A percentile compares a stretch with the other conserved stretches of the same genome.
Conservation (phyloP, 179 eudicot genomes). For the Actinidia chinensis region DNA sequence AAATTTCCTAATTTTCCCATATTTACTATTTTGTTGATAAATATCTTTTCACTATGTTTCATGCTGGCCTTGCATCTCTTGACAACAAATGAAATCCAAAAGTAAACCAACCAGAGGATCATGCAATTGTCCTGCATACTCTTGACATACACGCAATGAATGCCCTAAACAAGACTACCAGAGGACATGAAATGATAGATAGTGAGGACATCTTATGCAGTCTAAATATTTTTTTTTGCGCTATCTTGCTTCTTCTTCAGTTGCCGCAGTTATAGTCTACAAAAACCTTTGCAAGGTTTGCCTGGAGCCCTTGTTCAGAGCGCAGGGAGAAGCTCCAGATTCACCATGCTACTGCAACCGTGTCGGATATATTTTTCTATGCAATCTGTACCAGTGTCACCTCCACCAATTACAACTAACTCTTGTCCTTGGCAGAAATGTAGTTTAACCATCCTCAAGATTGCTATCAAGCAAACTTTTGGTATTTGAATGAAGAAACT, state of each 20-base stretch:
- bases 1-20: constrained; percentile 1
- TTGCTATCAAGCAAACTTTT: constrained; percentile 95
- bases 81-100: no score
- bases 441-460: constrained; percentile 78
- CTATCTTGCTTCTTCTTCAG: background rate
- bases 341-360: constrained; percentile 72
- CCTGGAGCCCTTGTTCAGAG: constrained; percentile 88
- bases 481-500: constrained; percentile 94
- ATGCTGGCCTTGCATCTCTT: no score
- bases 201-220: background rate
- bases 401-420: constrained; percentile 98
- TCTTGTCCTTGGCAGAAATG: constrained; percentile 94
- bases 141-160: background rate
- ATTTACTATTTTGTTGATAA: background rate
- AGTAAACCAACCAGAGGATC: no score
- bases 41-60: background rate
- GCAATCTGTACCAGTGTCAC: constrained; percentile 99
- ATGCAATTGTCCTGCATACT: background rate
- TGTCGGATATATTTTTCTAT: constrained; percentile 95
- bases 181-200: background rate
- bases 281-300: constrained; percentile 98
- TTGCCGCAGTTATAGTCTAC: constrained; percentile 9
- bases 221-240: constrained; percentile 12
- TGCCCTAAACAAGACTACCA: background rate
- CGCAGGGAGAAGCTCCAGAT: constrained; percentile 89